phyloP scores from a whole-genome alignment of 805 yeast species.

The Saccharomyces mikatae region DNA sequence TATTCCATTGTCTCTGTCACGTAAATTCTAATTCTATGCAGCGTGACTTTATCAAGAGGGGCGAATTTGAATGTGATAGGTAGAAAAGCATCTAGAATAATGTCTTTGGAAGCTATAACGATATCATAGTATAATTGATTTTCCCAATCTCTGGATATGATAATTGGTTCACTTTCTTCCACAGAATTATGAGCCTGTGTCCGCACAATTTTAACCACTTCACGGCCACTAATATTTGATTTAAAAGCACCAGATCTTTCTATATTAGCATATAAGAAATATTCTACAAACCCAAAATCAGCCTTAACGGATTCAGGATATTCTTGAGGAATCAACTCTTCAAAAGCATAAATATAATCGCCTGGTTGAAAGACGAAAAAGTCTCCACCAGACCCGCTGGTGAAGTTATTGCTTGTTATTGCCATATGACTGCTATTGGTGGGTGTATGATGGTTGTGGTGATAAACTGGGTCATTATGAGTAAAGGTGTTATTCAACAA shows the following conservation, averaged over 20 bases:
- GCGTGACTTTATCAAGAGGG: constrained; percentile 76
- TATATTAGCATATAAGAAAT: constrained; percentile 58
- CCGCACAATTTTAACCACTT: constrained; percentile 62
- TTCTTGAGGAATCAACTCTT: constrained; percentile 73
- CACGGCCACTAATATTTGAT: constrained; percentile 54
- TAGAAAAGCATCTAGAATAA: constrained; percentile 71
- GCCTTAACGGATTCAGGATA: constrained; percentile 74
- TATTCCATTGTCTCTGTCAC: constrained; percentile 87
- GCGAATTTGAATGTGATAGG: constrained; percentile 79
- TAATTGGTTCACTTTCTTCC: constrained; percentile 90
- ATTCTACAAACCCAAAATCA: constrained; percentile 73
- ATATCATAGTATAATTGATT: constrained; percentile 84
- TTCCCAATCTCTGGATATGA: constrained; percentile 89
- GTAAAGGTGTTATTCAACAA: constrained; percentile 18
- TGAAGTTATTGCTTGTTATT: not conserved
- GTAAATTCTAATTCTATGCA: constrained; percentile 80
- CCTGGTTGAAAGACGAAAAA: constrained; percentile 65
- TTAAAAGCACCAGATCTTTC: constrained; percentile 84
- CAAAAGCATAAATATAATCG: constrained; percentile 87
- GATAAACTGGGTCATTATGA: constrained; percentile 4
- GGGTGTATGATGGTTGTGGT: not conserved
- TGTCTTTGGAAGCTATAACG: constrained; percentile 80
- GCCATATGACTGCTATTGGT: not conserved
- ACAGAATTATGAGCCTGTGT: constrained; percentile 69
- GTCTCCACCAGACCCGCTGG: constrained; percentile 18